A percentile compares a stretch with the other conserved stretches of the same genome.
Conservation (phyloP, 768 basidiomycete species). For the Lactifluus echinatus region DNA sequence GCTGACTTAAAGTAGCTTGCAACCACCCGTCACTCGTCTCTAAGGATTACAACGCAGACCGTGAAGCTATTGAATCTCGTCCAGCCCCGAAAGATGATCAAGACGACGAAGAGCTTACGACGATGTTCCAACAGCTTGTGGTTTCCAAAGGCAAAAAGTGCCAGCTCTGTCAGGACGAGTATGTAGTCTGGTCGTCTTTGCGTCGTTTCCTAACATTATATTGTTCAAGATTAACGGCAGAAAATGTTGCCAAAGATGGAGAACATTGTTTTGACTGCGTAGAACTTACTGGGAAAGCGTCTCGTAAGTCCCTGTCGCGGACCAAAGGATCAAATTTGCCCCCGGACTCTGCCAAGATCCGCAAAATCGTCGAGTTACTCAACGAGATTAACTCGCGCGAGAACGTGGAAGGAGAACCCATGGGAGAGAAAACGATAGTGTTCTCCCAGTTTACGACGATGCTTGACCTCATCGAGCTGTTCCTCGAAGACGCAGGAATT, state of each 20-base stretch:
- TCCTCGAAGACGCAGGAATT: constrained; percentile 59
- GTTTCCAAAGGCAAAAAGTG: constrained; percentile 57
- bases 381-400: constrained; percentile 50
- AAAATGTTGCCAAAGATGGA: constrained; percentile 34
- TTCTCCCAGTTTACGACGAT: constrained; percentile 90
- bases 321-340: constrained; percentile 35
- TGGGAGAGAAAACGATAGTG: constrained; percentile 83
- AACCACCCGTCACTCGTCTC: constrained; percentile 81
- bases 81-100: constrained; percentile 43
- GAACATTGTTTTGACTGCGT: constrained; percentile 55
- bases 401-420: constrained; percentile 28
- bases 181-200: constrained; percentile 24
- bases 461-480: constrained; percentile 82
- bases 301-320: constrained; percentile 29
- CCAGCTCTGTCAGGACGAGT: constrained; percentile 69
- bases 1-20: constrained; percentile 49
- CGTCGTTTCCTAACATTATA: not conserved
- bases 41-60: constrained; percentile 64
- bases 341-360: constrained; percentile 78
- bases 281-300: constrained; percentile 41
- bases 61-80: constrained; percentile 67
- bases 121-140: constrained; percentile 60
- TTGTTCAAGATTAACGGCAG: constrained; percentile 30
- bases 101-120: constrained; percentile 62
- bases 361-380: constrained; percentile 71